Conservation (phyloP, 345 rosid species). For the Zanthoxylum bungeanum region DNA sequence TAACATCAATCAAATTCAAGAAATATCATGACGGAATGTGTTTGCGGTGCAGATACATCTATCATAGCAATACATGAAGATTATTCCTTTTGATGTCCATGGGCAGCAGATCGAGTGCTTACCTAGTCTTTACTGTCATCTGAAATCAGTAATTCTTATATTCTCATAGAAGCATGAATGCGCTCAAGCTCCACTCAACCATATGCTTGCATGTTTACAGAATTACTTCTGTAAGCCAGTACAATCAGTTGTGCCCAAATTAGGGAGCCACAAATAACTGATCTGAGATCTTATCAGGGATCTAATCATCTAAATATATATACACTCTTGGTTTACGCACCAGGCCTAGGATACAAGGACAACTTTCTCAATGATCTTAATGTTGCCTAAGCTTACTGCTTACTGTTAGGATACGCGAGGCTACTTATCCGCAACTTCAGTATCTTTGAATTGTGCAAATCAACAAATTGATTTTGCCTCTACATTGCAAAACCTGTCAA, state of each 20-base stretch:
- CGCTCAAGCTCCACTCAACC: no score
- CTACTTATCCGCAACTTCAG: neutral
- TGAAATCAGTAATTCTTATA: neutral
- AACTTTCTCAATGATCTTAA: neutral
- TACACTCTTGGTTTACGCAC: neutral
- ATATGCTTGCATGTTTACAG: neutral
- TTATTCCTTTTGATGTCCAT: neutral
- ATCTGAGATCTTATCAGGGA: neutral
- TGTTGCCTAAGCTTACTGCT: neutral
- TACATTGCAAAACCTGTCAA: neutral
- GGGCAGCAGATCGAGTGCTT: neutral
- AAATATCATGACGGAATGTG: neutral
- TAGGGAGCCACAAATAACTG: neutral
- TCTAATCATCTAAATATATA: neutral
- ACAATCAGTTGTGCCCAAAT: neutral
- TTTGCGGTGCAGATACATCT: neutral
- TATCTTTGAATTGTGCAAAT: neutral
- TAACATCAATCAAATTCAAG: neutral
- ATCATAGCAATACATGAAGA: neutral
- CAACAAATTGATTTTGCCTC: neutral
- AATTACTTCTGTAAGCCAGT: neutral
- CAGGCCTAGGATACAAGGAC: neutral
- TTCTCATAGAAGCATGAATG: neutral
- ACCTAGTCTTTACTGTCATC: neutral
- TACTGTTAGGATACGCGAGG: no score